Evolutionary conservation across 768 basidiomycete species (phyloP).

Genomic region (Tulasnella sp.): DNA sequence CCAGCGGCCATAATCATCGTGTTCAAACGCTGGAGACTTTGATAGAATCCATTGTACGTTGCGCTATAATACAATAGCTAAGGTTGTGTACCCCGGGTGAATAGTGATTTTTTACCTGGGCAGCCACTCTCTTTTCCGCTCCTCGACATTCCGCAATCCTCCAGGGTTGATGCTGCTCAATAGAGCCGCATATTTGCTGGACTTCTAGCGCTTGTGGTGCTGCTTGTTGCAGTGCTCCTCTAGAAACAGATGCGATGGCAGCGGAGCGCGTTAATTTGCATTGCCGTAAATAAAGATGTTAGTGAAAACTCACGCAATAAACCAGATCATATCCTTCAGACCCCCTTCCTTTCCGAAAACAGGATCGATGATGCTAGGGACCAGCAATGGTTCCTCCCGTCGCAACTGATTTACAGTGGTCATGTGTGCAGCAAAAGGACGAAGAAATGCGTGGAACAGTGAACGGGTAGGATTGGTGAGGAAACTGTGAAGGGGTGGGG

Average conservation of each 20-base stretch:
- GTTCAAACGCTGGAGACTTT: not conserved
- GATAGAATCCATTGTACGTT: not conserved
- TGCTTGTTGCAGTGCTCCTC: not conserved
- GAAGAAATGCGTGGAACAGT: not conserved
- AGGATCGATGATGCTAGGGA: not conserved
- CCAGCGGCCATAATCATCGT: not conserved
- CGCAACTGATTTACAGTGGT: not conserved
- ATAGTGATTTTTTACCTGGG: not conserved
- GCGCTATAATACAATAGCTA: not conserved
- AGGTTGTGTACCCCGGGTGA: not conserved
- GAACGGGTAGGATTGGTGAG: not conserved
- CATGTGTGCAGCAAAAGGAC: not conserved
- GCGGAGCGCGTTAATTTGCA: not conserved
- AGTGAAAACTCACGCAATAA: not conserved
- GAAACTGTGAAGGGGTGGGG: too few species aligned
- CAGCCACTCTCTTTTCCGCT: not conserved
- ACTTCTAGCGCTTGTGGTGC: not conserved
- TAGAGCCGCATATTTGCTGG: not conserved
- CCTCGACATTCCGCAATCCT: not conserved
- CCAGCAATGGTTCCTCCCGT: not conserved
- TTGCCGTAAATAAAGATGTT: not conserved
- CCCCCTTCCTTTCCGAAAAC: not conserved
- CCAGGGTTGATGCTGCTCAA: not conserved
- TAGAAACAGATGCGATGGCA: not conserved
- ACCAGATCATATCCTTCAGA: not conserved